Percentiles rank a stretch among this genome's conserved stretches.
phyloP scores from a whole-genome alignment of 23 red algal genomes.

The Gracilariopsis chorda region DNA sequence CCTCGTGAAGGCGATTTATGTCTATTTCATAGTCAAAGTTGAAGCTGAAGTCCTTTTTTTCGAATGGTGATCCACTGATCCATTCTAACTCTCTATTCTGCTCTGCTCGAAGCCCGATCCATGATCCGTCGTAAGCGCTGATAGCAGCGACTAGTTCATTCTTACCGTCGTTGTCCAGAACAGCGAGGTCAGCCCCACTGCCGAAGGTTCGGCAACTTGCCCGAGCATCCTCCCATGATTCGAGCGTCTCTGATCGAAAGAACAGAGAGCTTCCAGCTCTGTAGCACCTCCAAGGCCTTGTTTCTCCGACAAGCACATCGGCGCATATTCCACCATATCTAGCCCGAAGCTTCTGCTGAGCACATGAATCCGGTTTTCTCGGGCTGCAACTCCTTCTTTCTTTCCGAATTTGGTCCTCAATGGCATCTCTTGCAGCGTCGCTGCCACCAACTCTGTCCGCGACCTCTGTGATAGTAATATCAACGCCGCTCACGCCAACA shows the following conservation, averaged over 20 bases:
- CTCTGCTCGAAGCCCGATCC: not conserved
- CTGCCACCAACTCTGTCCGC: not conserved
- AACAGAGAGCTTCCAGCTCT: not conserved
- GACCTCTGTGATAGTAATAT: constrained; percentile 7
- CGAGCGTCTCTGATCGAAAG: not conserved
- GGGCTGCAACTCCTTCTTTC: not conserved
- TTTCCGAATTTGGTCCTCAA: not conserved
- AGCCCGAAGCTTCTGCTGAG: not conserved
- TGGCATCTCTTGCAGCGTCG: not conserved
- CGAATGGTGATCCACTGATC: not conserved
- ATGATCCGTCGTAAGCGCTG: not conserved
- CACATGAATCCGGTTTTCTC: not conserved
- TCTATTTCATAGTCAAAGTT: not conserved
- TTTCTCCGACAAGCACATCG: not conserved
- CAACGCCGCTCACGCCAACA: constrained; percentile 8
- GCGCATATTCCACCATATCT: constrained; percentile 3
- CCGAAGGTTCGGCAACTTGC: not conserved
- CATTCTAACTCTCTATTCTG: not conserved
- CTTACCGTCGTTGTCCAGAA: not conserved
- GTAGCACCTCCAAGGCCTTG: not conserved
- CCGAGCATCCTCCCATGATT: not conserved
- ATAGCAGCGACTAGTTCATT: not conserved
- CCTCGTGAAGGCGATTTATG: not conserved
- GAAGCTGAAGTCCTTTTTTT: not conserved
- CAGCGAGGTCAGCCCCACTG: not conserved